Evolutionary conservation across 129 eudicot species (phyloP), one percentile per base, ranked within the genome.

Genomic region (Heracleum sosnowskyi): DNA sequence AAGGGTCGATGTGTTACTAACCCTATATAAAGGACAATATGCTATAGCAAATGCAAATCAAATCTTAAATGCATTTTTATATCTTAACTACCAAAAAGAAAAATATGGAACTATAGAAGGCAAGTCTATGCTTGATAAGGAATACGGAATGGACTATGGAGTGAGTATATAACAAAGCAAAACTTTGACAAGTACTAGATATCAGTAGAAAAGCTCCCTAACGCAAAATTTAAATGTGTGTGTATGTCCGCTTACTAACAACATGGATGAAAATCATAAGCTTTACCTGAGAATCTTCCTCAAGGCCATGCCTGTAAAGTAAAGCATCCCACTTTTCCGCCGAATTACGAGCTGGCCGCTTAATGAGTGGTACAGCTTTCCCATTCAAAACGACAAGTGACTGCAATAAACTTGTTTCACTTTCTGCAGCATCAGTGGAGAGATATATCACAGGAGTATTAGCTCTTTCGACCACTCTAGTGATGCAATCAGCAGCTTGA

Each of bases 321-420:
- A 96, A 87, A 72, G 97, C 99, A 96, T 96, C 97, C 99, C 99
- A 96, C 77, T 96, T 96, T 84, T 92, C 97, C 76, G 97, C 97
- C 76, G 90, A 84, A 83, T 90, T 89, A 55, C 91, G 96, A 76
- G 89, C 78, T 40, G 99, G 99, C 64, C 97, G 83, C 79, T 84
- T 89, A 41, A 96, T 86, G 73, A 92, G 99, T 9, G 99, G 99
- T 17, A 92, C 96, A 76, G 85, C 79, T 83, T 90, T 96, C 81
- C 99, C 99, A 79, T 90, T 87, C 64, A 76, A 68, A 47, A 79
- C 74, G 70, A 90, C 76, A 57, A 92, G 88, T 63, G 99, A 90
- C 79, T 96, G 97, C 79, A 92, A 77, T 71, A 96, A 86, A 69
- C 91, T 88, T 73, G 97, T 96, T 88, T 96, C 99, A 85, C 99